A percentile compares a stretch with the other conserved stretches of the same genome.
Conservation (phyloP, 192 early-diverging fungal genomes). For the Borealophlyctis nickersoniae region DNA sequence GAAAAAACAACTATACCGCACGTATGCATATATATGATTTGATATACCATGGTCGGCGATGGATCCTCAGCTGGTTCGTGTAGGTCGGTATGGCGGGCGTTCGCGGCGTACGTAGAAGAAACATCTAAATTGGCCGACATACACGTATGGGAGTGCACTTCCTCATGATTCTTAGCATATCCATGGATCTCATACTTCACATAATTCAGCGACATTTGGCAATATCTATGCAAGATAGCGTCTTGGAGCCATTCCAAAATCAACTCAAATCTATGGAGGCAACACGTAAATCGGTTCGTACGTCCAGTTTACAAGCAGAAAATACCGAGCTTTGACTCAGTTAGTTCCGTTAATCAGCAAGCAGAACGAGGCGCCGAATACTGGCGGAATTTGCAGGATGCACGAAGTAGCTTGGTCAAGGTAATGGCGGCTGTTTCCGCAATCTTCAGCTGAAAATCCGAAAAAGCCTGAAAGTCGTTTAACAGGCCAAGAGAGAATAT, state of each 20-base stretch:
- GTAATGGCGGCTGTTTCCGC: too few species aligned
- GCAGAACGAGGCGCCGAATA: constrained; percentile 35
- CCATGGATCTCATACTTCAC: not conserved
- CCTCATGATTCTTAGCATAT: not conserved
- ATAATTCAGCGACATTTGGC: constrained; percentile 32
- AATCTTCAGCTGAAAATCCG: too few species aligned
- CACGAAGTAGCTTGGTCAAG: constrained; percentile 28
- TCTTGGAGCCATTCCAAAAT: constrained; percentile 30
- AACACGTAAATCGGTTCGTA: constrained; percentile 20
- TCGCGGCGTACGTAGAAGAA: constrained; percentile 33
- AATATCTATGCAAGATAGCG: constrained; percentile 30
- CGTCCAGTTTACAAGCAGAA: not conserved
- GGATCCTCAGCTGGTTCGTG: not conserved
- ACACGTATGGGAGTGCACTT: constrained; percentile 24
- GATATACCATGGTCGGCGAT: too few species aligned
- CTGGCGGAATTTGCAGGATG: constrained; percentile 34
- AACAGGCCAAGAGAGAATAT: constrained; percentile 36
- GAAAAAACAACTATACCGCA: too few species aligned
- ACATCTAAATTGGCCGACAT: constrained; percentile 30
- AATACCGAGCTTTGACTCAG: not conserved
- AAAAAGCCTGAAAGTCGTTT: too few species aligned
- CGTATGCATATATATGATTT: too few species aligned
- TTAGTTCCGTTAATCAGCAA: constrained; percentile 20
- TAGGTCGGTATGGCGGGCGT: constrained; percentile 35
- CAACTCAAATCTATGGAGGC: constrained; percentile 44